Evolutionary conservation across 345 rosid species (phyloP).

Genomic region (Eutrema yunnanense): DNA sequence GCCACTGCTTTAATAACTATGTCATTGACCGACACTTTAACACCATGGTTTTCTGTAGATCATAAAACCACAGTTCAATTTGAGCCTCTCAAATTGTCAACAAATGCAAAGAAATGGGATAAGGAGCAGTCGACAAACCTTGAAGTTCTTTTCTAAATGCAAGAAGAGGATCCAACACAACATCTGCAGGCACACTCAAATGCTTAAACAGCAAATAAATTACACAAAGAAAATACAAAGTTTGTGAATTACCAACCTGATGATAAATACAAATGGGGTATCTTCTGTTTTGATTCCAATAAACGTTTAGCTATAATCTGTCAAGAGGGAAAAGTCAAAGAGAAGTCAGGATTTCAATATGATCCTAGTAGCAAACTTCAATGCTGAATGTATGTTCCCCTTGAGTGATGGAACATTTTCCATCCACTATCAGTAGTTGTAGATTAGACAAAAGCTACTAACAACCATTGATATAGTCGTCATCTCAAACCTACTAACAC

Average conservation of each 20-base stretch:
- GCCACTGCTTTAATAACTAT: slow-evolving; percentile 93
- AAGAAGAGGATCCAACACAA: slow-evolving; percentile 91
- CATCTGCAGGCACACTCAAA: slow-evolving; percentile 51
- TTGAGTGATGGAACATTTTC: background rate
- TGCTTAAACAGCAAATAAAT: slow-evolving; percentile 17
- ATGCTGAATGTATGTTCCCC: slow-evolving; percentile 11
- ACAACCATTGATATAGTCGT: background rate
- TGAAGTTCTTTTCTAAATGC: slow-evolving; percentile 84
- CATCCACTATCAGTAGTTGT: background rate
- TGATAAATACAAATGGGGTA: slow-evolving; percentile 84
- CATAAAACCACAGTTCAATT: slow-evolving; percentile 14
- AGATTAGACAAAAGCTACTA: background rate
- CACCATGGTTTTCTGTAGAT: slow-evolving; percentile 72
- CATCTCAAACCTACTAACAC: background rate
- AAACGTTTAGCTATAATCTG: slow-evolving; percentile 90
- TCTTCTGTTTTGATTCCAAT: slow-evolving; percentile 91
- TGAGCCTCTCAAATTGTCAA: slow-evolving; percentile 21
- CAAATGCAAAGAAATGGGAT: background rate
- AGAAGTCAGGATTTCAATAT: slow-evolving; percentile 9
- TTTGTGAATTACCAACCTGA: slow-evolving; percentile 45
- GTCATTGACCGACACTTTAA: slow-evolving; percentile 95
- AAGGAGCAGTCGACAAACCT: slow-evolving; percentile 43
- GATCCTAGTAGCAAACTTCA: slow-evolving; percentile 12
- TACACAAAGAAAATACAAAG: slow-evolving; percentile 4
- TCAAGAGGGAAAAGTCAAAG: slow-evolving; percentile 19